Evolutionary conservation across 2,329 filamentous ascomycete genomes (phyloP), one percentile per base, ranked within the genome.

Genomic region (Monosporascus sp.): DNA sequence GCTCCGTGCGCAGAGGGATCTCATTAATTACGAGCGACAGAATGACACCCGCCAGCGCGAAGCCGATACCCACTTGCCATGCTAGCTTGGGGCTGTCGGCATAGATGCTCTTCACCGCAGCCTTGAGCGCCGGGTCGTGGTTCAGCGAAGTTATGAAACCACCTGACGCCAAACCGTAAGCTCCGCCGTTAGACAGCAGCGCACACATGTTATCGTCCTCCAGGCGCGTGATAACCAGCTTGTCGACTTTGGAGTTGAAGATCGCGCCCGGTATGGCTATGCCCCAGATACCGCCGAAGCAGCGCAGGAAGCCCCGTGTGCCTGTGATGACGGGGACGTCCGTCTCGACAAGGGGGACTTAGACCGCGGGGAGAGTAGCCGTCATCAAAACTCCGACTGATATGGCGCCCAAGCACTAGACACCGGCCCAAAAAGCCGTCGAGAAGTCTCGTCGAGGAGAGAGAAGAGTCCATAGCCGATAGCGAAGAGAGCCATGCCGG

Each of bases 231-330:
- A 14, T 14, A 11, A 5, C 31, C 4, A 35, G 31, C 31, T 35
- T 4, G 31, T 35, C 31, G 31, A 35, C 31, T 35, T 5, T 35
- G 31, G 9, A 35, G 31, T 31, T 35, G 55, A 73, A 73, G 37
- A 72, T 64, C 2, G 63, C 59, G 1, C 63, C 63, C 2, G 65
- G 67, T 8, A 75, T 64, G 0, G 68, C 64, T 2, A 74, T 65
- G n/a, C 72, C 72, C 37, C 73, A 63, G 17, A 70, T 66, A 22
- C 65, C 60, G 1, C 73, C 73, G n/a, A 75, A 66, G 27, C 61
- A 65, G 8, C 72, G 62, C 52, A 70, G 61, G 56, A 74, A 75
- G 3, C 58, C 57, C 56, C 64, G 68, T 55, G 70, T 68, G n/a
- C 61, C 64, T 3, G 63, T 63, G 0, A 66, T 64, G 7, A 61